Percentiles rank a stretch among this genome's conserved stretches.
These are phyloP conservation scores for Byssoonygena ceratinophila DNA, from an alignment of 2,329 filamentous ascomycete species.

Conservation along the genomic window DNA sequence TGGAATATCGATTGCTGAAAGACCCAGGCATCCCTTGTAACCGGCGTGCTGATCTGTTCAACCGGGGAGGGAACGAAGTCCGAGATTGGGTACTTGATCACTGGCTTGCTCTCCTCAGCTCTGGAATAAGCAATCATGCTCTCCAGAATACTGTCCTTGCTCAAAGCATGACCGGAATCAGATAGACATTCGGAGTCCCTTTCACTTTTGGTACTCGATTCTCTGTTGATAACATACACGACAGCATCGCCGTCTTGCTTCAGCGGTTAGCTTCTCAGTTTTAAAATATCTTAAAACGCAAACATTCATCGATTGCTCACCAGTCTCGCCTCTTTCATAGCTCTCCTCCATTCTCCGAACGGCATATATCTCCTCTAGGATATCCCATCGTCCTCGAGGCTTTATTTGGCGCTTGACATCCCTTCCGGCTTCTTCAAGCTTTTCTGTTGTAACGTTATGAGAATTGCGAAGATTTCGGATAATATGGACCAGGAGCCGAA, in stretches of 20 bases:
- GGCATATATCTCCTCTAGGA: conserved; percentile 34
- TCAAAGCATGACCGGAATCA: conserved; percentile 1
- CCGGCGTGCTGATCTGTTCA: conserved; percentile 3
- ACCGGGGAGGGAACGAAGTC: conserved; percentile 4
- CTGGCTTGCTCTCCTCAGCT: not conserved
- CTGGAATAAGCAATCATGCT: not conserved
- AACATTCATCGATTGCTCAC: conserved; percentile 15
- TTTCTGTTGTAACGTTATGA: conserved; percentile 29
- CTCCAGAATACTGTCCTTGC: not conserved
- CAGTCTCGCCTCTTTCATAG: conserved; percentile 33
- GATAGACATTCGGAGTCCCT: conserved; percentile 12
- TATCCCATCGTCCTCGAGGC: conserved; percentile 27
- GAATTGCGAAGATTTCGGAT: conserved; percentile 29
- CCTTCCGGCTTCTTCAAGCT: conserved; percentile 32
- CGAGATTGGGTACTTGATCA: not conserved
- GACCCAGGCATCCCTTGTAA: conserved; percentile 4
- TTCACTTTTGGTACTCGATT: conserved; percentile 21
- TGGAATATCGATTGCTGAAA: conserved; percentile 1
- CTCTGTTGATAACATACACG: conserved; percentile 32
- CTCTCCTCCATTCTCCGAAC: conserved; percentile 34
- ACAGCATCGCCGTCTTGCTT: conserved; percentile 27
- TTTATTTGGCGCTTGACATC: conserved; percentile 31
- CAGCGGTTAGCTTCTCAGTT: not conserved
- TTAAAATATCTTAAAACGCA: not conserved
- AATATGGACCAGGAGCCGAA: conserved; percentile 33